Evolutionary conservation across 2,329 filamentous ascomycete genomes (phyloP).

Genomic region (Chalaropsis thielavioides): DNA sequence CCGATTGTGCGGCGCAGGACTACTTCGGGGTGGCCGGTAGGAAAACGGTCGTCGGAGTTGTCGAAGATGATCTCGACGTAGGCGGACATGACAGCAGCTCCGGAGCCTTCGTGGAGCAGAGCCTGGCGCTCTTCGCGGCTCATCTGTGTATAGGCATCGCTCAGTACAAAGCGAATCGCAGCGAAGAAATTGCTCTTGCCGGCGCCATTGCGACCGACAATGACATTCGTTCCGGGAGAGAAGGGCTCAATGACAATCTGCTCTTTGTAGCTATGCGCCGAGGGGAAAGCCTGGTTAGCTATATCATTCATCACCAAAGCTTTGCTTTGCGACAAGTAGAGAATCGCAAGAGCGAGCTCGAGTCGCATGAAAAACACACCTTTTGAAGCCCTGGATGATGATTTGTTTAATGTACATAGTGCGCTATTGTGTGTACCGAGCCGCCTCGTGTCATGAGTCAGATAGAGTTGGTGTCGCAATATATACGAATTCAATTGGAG

Average conservation of each 20-base stretch:
- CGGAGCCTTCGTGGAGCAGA: slow-evolving; percentile 93
- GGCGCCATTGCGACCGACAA: slow-evolving; percentile 96
- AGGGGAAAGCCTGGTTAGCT: slow-evolving; percentile 21
- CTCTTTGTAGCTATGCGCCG: slow-evolving; percentile 73
- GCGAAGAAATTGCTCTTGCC: slow-evolving; percentile 99
- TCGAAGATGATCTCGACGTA: slow-evolving; percentile 99
- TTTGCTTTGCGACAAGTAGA: not conserved
- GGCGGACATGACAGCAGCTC: slow-evolving; percentile 96
- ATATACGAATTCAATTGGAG: not conserved
- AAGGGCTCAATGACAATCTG: slow-evolving; percentile 98
- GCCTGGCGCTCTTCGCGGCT: slow-evolving; percentile 90
- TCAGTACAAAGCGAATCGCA: slow-evolving; percentile 93
- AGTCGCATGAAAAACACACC: slow-evolving; percentile 40
- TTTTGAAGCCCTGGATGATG: slow-evolving; percentile 99
- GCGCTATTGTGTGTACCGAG: slow-evolving; percentile 20
- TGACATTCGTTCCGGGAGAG: slow-evolving; percentile 93
- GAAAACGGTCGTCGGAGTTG: slow-evolving; percentile 90
- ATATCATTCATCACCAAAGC: not conserved
- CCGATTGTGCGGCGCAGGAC: slow-evolving; percentile 88
- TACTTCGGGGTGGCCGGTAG: slow-evolving; percentile 80
- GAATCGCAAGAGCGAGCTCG: not conserved
- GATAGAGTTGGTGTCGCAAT: not conserved
- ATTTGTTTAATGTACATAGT: slow-evolving; percentile 99
- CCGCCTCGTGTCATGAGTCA: slow-evolving; percentile 6
- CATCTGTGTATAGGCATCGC: slow-evolving; percentile 94